Base-by-base conservation (phyloP, 2,329 filamentous ascomycete species). In the Bipolaris sorokiniana region DNA sequence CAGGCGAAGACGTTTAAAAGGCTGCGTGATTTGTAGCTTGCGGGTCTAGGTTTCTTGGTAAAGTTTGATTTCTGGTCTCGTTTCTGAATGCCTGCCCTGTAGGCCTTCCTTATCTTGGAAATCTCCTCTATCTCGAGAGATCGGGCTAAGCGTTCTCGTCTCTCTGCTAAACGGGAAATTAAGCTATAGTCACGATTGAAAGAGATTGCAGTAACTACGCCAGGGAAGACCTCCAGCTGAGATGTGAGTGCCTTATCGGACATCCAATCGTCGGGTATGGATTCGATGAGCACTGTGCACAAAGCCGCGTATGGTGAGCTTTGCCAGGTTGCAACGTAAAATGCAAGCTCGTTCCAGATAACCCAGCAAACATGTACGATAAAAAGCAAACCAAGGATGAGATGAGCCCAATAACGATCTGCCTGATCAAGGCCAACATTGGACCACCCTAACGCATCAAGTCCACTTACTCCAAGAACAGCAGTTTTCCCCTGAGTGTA, bases 371-470 rank as follows among this genome's bases (percentile, higher is more conserved):
- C 36, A 47, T 61, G 18, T 34, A 3, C 10, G 23, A 37, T 56
- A 51, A 61, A 59, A 2, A 59, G 41, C 9, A 54, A 53, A 38
- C 48, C 11, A 6, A 59, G 28, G 1, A 65, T 6, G 4, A 63
- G 45, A 57, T 63, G 22, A 45, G 28, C 58, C 60, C 15, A 65
- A 51, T 63, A 65, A 36, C 37, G n/a, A 28, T 65, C 51, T 52
- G 23, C 42, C 49, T 63, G 20, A 23, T 54, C 13, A 26, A 63
- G 50, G n/a, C 58, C 23, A 16, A 65, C 42, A 40, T 65, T 65
- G 10, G 57, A 65, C 62, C 26, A 65, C n/a, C 46, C 49, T 13
- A 65, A 34, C 7, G 45, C 28, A 62, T 65, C n/a, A 2, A 65
- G 48, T 23, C 60, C 18, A 34, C 60, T 61, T 9, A 65, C 60